phyloP scores from a whole-genome alignment of 2,329 filamentous ascomycete species.

The Penicillium crustosum region DNA sequence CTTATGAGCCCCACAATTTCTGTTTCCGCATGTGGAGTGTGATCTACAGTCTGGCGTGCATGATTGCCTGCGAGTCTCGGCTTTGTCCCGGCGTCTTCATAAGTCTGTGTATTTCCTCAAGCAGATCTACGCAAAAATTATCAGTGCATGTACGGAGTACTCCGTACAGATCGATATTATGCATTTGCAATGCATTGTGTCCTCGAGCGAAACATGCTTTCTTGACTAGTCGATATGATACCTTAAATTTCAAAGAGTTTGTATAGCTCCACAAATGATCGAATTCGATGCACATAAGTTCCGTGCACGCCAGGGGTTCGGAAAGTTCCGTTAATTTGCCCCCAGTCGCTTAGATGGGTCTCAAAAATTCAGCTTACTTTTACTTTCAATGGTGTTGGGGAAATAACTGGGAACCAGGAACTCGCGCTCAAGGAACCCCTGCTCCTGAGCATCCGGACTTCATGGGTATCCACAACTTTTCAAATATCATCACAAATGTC shows the following conservation, averaged over 20 bases:
- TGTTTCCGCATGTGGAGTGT: neutral
- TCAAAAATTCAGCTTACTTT: neutral
- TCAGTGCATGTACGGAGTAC: too few species aligned
- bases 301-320: neutral
- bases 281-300: neutral
- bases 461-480: neutral
- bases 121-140: too few species aligned
- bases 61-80: neutral
- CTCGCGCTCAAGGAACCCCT: neutral
- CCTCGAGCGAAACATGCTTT: neutral
- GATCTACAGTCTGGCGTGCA: neutral
- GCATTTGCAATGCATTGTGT: neutral
- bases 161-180: neutral
- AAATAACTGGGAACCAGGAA: neutral
- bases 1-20: conserved; percentile 1
- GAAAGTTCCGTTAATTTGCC: neutral
- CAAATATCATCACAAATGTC: neutral
- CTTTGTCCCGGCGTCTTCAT: neutral
- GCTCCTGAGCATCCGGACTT: neutral
- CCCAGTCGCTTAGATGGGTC: neutral
- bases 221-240: neutral
- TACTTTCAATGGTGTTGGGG: neutral
- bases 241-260: neutral
- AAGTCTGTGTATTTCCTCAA: neutral
- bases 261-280: neutral